These are phyloP conservation scores for Zea luxurians DNA, from an alignment of 176 grass and related monocot genomes.

Conservation along the genomic window DNA sequence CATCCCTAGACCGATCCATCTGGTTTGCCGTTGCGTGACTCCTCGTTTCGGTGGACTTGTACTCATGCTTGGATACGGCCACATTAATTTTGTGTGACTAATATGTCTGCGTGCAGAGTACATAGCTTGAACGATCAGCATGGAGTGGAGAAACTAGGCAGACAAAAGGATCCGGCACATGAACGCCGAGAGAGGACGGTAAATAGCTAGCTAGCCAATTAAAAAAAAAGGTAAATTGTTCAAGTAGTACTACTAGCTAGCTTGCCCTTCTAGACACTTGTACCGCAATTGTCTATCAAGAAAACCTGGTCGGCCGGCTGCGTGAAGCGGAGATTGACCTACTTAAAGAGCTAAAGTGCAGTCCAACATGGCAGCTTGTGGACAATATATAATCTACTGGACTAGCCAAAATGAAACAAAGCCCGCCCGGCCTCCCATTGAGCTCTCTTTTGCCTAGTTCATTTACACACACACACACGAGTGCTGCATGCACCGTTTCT, in stretches of 20 bases:
- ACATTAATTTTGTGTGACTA: no score
- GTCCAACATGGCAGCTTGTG: slow-evolving; percentile 16
- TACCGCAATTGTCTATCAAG: neutral
- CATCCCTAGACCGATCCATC: no score
- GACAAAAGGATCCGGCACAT: no score
- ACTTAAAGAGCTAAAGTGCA: slow-evolving; percentile 22
- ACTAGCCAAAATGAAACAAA: neutral
- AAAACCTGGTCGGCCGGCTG: neutral
- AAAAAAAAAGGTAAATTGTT: neutral
- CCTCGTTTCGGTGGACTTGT: slow-evolving; percentile 5
- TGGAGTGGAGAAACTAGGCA: neutral
- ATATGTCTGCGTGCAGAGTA: neutral
- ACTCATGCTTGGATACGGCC: neutral
- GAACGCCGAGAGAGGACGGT: no score
- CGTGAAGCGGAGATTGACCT: neutral
- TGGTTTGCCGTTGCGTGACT: slow-evolving; percentile 28
- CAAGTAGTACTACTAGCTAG: neutral
- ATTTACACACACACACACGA: no score
- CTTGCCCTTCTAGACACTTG: neutral
- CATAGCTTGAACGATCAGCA: neutral
- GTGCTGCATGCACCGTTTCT: neutral
- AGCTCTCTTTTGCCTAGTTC: neutral
- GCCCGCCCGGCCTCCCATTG: neutral
- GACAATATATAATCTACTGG: neutral
- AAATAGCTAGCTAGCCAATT: no score